A percentile compares a stretch with the other conserved stretches of the same genome.
phyloP scores from a whole-genome alignment of 306 rosid species.

The Vicia sativa region DNA sequence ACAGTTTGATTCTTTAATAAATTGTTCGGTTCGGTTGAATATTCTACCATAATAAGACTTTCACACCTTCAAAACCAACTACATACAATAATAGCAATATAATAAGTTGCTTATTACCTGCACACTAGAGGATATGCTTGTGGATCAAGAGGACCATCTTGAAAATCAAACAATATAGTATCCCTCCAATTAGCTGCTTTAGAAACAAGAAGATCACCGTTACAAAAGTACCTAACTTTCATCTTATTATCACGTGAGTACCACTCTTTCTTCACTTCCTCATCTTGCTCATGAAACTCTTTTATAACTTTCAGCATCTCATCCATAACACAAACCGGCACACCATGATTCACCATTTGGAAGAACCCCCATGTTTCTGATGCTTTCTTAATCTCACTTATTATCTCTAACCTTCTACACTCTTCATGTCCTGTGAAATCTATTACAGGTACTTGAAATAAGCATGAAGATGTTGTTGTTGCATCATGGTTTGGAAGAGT shows the following conservation, averaged over 20 bases:
- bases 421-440: constrained; percentile 52
- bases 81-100: not conserved
- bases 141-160: constrained; percentile 59
- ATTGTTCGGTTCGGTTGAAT: no score
- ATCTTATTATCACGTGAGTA: constrained; percentile 63
- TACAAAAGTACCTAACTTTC: constrained; percentile 61
- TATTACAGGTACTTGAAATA: constrained; percentile 59
- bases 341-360: constrained; percentile 75
- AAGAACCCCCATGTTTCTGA: constrained; percentile 77
- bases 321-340: constrained; percentile 57
- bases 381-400: constrained; percentile 54
- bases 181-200: constrained; percentile 86
- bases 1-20: no score
- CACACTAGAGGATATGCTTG: constrained; percentile 54
- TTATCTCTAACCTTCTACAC: constrained; percentile 40
- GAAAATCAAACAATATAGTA: constrained; percentile 66
- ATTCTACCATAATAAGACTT: no score
- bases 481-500: constrained; percentile 2
- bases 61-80: no score
- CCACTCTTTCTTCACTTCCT: constrained; percentile 67
- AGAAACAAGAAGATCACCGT: constrained; percentile 66
- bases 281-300: constrained; percentile 68
- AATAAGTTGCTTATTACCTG: constrained; percentile 47
- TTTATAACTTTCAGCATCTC: constrained; percentile 46
- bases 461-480: not conserved